A percentile compares a stretch with the other conserved stretches of the same genome.
phyloP scores from a whole-genome alignment of 106 monocot genomes.

The Dendrobium nobile region DNA sequence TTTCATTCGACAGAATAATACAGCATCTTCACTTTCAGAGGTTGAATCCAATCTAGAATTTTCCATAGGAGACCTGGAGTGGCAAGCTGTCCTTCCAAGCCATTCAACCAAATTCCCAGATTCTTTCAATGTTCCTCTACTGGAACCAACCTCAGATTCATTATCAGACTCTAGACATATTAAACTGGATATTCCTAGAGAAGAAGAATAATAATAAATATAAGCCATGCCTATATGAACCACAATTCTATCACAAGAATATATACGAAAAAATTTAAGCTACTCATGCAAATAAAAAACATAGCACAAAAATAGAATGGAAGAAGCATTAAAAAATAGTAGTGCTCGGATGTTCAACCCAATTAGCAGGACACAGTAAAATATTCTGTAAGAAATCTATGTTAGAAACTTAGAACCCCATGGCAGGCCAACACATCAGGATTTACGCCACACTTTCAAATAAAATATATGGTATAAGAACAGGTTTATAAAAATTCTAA shows the following conservation, averaged over 20 bases:
- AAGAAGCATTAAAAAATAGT: background rate
- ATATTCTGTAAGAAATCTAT: no score
- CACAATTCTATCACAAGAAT: background rate
- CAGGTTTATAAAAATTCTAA: background rate
- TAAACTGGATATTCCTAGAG: constrained; percentile 31
- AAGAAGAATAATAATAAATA: constrained; percentile 1
- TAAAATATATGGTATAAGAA: background rate
- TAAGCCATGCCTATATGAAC: background rate
- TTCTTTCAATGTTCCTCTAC: background rate
- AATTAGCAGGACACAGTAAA: background rate
- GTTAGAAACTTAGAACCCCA: background rate
- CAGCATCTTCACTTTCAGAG: constrained; percentile 5
- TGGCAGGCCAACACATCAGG: background rate
- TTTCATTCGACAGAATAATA: constrained; percentile 7
- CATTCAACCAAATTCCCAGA: background rate
- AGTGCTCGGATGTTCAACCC: background rate
- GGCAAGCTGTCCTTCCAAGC: background rate
- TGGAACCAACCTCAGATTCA: constrained; percentile 29
- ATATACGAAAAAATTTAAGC: background rate
- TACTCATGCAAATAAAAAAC: background rate
- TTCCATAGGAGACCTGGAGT: background rate
- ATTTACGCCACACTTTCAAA: background rate
- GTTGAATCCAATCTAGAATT: background rate
- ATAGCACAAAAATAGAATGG: background rate
- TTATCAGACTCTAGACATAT: constrained; percentile 68